A percentile compares a stretch with the other conserved stretches of the same genome.
phyloP scores from a whole-genome alignment of 1,284 basidiomycete genomes.

The Tetrapyrgos nigripes region DNA sequence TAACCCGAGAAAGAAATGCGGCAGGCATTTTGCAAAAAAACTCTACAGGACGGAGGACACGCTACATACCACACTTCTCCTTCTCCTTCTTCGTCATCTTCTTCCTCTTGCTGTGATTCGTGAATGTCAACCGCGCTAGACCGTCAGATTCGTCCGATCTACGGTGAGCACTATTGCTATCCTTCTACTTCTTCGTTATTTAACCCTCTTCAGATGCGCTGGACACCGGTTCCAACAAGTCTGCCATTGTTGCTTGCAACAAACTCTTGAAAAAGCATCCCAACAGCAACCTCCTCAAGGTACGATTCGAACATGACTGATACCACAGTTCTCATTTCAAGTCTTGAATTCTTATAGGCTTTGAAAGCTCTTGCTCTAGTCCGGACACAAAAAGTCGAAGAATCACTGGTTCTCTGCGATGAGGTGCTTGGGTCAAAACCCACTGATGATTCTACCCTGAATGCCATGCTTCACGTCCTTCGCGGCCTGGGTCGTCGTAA shows the following conservation, averaged over 20 bases:
- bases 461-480: conserved; percentile 83
- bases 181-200: conserved; percentile 2
- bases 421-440: conserved; percentile 76
- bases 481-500: conserved; percentile 76
- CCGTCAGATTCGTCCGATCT: conserved; percentile 81
- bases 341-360: conserved; percentile 65
- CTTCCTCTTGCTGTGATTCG: conserved; percentile 16
- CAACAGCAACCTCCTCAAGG: conserved; percentile 76
- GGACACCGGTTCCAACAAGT: conserved; percentile 85
- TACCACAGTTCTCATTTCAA: conserved; percentile 6
- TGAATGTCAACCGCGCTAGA: conserved; percentile 66
- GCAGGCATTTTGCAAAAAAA: no score
- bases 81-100: conserved; percentile 13
- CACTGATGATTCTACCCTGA: conserved; percentile 72
- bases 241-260: conserved; percentile 82
- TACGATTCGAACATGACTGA: conserved; percentile 31
- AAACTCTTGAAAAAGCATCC: conserved; percentile 85
- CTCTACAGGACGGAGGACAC: no score
- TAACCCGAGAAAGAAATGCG: no score
- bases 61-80: no score
- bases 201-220: conserved; percentile 67
- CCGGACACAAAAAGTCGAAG: conserved; percentile 82
- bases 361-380: conserved; percentile 86
- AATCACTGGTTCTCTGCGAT: conserved; percentile 79
- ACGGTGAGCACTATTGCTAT: conserved; percentile 54